phyloP scores from a whole-genome alignment of 2,329 filamentous ascomycete species.

The Zymoseptoria passerinii region DNA sequence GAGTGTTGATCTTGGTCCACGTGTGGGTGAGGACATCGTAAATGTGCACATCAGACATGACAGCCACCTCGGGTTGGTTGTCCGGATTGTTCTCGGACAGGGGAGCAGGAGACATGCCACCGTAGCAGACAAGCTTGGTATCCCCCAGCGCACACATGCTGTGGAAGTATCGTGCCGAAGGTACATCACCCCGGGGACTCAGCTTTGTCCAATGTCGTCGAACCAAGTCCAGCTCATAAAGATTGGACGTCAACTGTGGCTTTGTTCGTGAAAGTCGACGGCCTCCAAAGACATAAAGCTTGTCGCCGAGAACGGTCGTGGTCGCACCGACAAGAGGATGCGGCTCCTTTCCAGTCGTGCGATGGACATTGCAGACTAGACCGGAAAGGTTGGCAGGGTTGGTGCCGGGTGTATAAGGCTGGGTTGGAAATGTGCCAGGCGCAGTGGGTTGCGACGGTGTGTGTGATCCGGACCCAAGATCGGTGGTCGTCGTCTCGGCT shows the following conservation, averaged over 20 bases:
- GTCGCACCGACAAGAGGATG: slow-evolving; percentile 89
- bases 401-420: not conserved
- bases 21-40: slow-evolving; percentile 75
- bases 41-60: slow-evolving; percentile 97
- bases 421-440: slow-evolving; percentile 1
- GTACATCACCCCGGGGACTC: slow-evolving; percentile 74
- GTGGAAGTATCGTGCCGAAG: slow-evolving; percentile 91
- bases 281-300: slow-evolving; percentile 93
- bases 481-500: slow-evolving; percentile 19
- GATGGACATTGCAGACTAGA: slow-evolving; percentile 59
- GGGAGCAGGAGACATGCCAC: slow-evolving; percentile 78
- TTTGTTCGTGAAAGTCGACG: slow-evolving; percentile 75
- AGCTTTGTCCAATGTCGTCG: slow-evolving; percentile 88
- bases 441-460: slow-evolving; percentile 21
- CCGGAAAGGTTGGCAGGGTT: slow-evolving; percentile 51
- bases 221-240: slow-evolving; percentile 90
- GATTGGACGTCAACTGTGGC: slow-evolving; percentile 75
- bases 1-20: slow-evolving; percentile 70
- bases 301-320: slow-evolving; percentile 89
- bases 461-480: slow-evolving; percentile 21
- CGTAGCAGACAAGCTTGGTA: slow-evolving; percentile 94
- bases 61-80: slow-evolving; percentile 52
- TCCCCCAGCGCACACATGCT: slow-evolving; percentile 90
- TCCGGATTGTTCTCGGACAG: slow-evolving; percentile 63
- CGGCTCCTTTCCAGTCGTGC: slow-evolving; percentile 86